A percentile compares a stretch with the other conserved stretches of the same genome.
Conservation (phyloP, 2,329 filamentous ascomycete genomes). For the Colletotrichum siamense region DNA sequence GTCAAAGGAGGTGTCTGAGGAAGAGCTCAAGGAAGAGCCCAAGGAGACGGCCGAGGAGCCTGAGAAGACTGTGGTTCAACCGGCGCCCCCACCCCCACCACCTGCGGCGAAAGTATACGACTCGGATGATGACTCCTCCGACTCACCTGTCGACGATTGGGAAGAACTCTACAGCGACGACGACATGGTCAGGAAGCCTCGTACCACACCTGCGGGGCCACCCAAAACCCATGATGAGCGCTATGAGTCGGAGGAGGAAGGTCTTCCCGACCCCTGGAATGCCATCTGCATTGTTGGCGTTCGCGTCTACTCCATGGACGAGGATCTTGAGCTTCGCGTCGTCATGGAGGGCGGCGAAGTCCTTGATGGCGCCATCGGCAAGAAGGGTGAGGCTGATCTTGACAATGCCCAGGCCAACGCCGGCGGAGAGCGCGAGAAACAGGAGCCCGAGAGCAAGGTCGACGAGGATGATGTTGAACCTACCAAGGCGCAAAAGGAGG, state of each 20-base stretch:
- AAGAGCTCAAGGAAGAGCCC: constrained; percentile 14
- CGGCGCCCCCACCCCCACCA: constrained; percentile 3
- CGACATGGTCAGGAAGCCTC: constrained; percentile 59
- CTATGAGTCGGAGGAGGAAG: constrained; percentile 63
- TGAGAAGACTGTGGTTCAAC: constrained; percentile 22
- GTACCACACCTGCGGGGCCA: constrained; percentile 40
- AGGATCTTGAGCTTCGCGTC: constrained; percentile 56
- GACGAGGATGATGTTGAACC: background rate
- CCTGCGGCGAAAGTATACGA: constrained; percentile 25
- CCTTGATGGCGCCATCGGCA: constrained; percentile 61
- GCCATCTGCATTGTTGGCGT: constrained; percentile 66
- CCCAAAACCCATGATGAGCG: constrained; percentile 36
- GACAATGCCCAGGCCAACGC: constrained; percentile 64
- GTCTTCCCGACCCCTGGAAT: constrained; percentile 64
- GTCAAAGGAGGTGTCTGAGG: background rate
- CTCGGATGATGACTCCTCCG: constrained; percentile 61
- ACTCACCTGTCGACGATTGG: constrained; percentile 65
- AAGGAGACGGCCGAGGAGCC: background rate
- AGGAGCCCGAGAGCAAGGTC: constrained; percentile 30
- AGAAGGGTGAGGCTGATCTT: constrained; percentile 59
- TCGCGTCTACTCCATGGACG: constrained; percentile 66
- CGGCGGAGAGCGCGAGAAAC: constrained; percentile 45
- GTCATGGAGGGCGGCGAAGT: constrained; percentile 62
- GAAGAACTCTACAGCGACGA: constrained; percentile 65
- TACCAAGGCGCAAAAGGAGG: background rate